phyloP scores from a whole-genome alignment of 805 yeast species.

The Schwanniomyces polymorphus region DNA sequence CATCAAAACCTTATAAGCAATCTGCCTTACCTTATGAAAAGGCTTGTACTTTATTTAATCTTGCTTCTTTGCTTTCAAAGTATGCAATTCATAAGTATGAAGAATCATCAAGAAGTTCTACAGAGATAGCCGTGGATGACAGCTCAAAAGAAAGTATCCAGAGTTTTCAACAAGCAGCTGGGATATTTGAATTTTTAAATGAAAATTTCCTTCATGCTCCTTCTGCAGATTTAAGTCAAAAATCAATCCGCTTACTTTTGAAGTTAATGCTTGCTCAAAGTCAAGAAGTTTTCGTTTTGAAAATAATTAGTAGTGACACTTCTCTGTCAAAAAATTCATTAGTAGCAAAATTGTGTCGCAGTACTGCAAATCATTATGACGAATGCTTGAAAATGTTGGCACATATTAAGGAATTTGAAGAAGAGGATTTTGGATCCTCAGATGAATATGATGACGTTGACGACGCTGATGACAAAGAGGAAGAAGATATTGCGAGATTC shows the following conservation, averaged over 20 bases:
- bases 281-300: conserved; percentile 77
- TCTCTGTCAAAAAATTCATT: conserved; percentile 62
- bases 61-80: conserved; percentile 63
- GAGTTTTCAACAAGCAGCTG: conserved; percentile 72
- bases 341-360: conserved; percentile 70
- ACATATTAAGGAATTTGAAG: conserved; percentile 18
- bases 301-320: conserved; percentile 52
- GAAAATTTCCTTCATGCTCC: conserved; percentile 91
- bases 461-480: conserved; percentile 7
- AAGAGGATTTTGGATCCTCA: conserved; percentile 30
- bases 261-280: conserved; percentile 81
- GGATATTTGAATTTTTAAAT: conserved; percentile 67
- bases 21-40: conserved; percentile 85
- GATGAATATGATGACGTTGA: conserved; percentile 13
- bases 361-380: conserved; percentile 57
- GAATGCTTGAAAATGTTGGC: conserved; percentile 48
- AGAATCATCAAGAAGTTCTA: conserved; percentile 21
- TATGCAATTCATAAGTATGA: conserved; percentile 39
- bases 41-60: conserved; percentile 77
- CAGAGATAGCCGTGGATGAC: conserved; percentile 31
- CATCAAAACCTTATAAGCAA: conserved; percentile 55
- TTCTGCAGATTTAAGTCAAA: conserved; percentile 68
- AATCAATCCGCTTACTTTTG: conserved; percentile 62
- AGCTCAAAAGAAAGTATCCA: conserved; percentile 61
- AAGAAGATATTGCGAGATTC: conserved; percentile 23